Conservation (phyloP, 352 stramenopile genomes). For the Nothophytophthora sp. region DNA sequence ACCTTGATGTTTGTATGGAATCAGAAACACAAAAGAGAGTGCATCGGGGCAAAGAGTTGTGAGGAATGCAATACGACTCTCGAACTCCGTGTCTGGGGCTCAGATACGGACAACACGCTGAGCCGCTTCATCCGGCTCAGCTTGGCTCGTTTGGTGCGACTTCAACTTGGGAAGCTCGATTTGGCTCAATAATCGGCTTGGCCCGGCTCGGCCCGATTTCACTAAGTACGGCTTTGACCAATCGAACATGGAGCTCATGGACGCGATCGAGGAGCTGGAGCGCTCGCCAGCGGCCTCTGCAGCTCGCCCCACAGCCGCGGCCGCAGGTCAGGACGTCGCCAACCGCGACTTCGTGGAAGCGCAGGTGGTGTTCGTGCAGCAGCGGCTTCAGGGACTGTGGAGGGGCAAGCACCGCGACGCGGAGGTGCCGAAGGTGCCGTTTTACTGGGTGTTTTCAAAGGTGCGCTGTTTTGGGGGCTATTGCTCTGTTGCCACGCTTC, state of each 20-base stretch:
- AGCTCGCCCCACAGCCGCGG: background rate
- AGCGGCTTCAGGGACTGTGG: slow-evolving; percentile 44
- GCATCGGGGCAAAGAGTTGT: background rate
- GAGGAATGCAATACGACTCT: too few species aligned
- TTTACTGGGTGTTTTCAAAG: slow-evolving; percentile 61
- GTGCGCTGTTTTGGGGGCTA: slow-evolving; percentile 4
- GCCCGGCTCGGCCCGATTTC: background rate
- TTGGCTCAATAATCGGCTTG: too few species aligned
- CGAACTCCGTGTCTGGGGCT: too few species aligned
- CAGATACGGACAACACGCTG: too few species aligned
- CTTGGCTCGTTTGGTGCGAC: too few species aligned
- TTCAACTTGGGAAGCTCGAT: too few species aligned
- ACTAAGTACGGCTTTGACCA: background rate
- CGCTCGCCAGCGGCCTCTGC: background rate
- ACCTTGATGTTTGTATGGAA: background rate
- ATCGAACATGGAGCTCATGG: slow-evolving; percentile 58
- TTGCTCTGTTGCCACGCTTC: background rate
- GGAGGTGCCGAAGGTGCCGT: slow-evolving; percentile 32
- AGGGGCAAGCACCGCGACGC: slow-evolving; percentile 22
- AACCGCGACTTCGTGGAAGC: slow-evolving; percentile 44
- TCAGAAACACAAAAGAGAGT: slow-evolving; percentile 2
- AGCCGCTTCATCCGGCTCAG: too few species aligned
- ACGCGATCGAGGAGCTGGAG: slow-evolving; percentile 58
- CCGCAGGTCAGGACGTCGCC: background rate
- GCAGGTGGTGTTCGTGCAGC: slow-evolving; percentile 44